A percentile compares a stretch with the other conserved stretches of the same genome.
Conservation (phyloP, 192 early-diverging fungal species). For the Backusella sp. region DNA sequence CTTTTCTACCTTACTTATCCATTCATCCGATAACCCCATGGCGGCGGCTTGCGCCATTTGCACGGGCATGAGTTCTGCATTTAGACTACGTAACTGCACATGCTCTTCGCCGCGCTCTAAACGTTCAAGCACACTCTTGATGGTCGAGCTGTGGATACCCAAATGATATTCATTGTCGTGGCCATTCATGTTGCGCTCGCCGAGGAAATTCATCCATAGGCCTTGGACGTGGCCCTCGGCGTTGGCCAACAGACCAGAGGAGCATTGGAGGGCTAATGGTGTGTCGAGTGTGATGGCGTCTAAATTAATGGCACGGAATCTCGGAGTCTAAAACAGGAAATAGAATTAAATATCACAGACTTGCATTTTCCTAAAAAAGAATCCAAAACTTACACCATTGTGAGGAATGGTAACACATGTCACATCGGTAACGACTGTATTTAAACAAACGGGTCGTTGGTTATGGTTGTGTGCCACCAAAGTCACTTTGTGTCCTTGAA, state of each 20-base stretch:
- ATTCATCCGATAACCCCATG: conserved; percentile 56
- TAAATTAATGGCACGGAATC: conserved; percentile 74
- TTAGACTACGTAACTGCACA: conserved; percentile 56
- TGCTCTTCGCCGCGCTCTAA: conserved; percentile 38
- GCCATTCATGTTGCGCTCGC: conserved; percentile 65
- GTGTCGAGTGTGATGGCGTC: conserved; percentile 82
- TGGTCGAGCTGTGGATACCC: conserved; percentile 52
- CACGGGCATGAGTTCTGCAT: conserved; percentile 58
- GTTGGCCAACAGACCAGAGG: conserved; percentile 71
- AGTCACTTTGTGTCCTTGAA: conserved; percentile 63
- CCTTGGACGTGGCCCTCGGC: conserved; percentile 64
- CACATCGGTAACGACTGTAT: conserved; percentile 61
- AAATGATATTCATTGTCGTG: conserved; percentile 64
- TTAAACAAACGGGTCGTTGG: conserved; percentile 57
- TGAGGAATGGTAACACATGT: conserved; percentile 57
- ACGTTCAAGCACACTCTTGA: conserved; percentile 52
- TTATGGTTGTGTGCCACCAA: conserved; percentile 60
- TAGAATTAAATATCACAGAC: neutral
- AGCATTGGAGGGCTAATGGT: conserved; percentile 78
- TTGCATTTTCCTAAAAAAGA: neutral
- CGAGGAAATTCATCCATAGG: conserved; percentile 73
- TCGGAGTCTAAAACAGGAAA: conserved; percentile 42
- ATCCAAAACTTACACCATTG: conserved; percentile 37
- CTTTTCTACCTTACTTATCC: conserved; percentile 58
- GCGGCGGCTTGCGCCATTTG: conserved; percentile 58